phyloP scores from a whole-genome alignment of 2,329 filamentous ascomycete species.

The Neofusicoccum sp. region DNA sequence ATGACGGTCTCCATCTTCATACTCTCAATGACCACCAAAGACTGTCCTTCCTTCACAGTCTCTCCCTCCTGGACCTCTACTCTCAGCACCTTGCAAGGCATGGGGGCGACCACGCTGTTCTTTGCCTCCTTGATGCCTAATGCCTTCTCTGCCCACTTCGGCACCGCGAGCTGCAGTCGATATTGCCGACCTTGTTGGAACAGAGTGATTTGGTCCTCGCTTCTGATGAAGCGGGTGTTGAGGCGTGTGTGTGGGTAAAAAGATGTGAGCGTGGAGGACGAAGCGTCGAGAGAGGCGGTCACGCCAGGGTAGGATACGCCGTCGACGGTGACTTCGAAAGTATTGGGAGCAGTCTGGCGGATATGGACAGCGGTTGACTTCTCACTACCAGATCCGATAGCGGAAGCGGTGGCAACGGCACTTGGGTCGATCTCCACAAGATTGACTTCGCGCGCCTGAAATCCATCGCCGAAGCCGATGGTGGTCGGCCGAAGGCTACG shows the following conservation, averaged over 20 bases:
- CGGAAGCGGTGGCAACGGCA: background rate
- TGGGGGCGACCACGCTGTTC: constrained; percentile 85
- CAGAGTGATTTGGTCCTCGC: constrained; percentile 63
- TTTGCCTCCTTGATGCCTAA: constrained; percentile 75
- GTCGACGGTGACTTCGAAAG: constrained; percentile 52
- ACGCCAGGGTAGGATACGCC: constrained; percentile 42
- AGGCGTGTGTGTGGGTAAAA: constrained; percentile 82
- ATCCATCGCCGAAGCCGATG: constrained; percentile 59
- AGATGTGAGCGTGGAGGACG: constrained; percentile 58
- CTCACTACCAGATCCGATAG: constrained; percentile 39
- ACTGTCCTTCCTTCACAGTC: constrained; percentile 77
- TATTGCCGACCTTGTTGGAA: constrained; percentile 69
- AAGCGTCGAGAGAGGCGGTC: constrained; percentile 47
- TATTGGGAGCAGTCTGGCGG: constrained; percentile 49
- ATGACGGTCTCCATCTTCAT: constrained; percentile 60
- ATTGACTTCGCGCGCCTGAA: constrained; percentile 62
- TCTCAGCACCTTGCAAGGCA: constrained; percentile 94
- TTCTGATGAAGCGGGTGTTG: constrained; percentile 70
- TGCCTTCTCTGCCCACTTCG: constrained; percentile 83
- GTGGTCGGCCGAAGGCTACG: constrained; percentile 18
- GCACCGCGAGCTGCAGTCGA: constrained; percentile 55
- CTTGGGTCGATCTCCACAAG: constrained; percentile 43
- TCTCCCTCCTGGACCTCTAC: constrained; percentile 86
- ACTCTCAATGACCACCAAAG: constrained; percentile 69
- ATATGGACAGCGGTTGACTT: constrained; percentile 49